A percentile compares a stretch with the other conserved stretches of the same genome.
Conservation (phyloP, 257 asterid species). For the Nicotiana knightiana region DNA sequence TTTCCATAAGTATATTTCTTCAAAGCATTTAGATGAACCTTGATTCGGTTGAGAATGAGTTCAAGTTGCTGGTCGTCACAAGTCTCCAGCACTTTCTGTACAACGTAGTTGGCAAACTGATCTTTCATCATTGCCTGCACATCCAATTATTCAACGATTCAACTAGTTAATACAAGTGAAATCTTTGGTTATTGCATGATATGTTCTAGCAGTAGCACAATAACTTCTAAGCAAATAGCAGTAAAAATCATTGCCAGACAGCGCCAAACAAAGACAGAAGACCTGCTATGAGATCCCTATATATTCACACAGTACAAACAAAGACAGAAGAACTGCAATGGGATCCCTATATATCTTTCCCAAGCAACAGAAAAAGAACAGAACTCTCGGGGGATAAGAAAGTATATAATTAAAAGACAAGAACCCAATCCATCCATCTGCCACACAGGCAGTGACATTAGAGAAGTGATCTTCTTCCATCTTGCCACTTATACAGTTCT, state of each 20-base stretch:
- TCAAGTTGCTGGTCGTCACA: constrained; percentile 74
- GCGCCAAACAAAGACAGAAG: not conserved
- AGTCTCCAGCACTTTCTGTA: constrained; percentile 86
- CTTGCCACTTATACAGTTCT: too few relatives aligned
- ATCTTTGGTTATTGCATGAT: not conserved
- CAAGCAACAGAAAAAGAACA: not conserved
- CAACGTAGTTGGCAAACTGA: constrained; percentile 81
- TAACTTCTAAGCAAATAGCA: not conserved
- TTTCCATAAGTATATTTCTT: constrained; percentile 81
- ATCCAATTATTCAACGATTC: not conserved
- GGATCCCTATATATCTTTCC: not conserved
- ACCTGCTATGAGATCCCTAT: not conserved
- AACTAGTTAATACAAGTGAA: not conserved
- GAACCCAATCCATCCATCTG: too few relatives aligned
- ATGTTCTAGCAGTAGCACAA: not conserved
- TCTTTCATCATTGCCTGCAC: constrained; percentile 80
- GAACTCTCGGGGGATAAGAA: too few relatives aligned
- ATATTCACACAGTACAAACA: not conserved
- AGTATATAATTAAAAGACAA: too few relatives aligned
- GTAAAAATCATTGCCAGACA: not conserved
- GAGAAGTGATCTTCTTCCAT: too few relatives aligned
- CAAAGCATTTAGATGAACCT: constrained; percentile 69
- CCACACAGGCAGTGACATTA: too few relatives aligned
- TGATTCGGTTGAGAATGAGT: constrained; percentile 58
- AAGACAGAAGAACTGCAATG: not conserved